Percentiles rank a stretch among this genome's conserved stretches.
phyloP scores from a whole-genome alignment of 2,329 filamentous ascomycete genomes.

The Microcyclosporella mali region DNA sequence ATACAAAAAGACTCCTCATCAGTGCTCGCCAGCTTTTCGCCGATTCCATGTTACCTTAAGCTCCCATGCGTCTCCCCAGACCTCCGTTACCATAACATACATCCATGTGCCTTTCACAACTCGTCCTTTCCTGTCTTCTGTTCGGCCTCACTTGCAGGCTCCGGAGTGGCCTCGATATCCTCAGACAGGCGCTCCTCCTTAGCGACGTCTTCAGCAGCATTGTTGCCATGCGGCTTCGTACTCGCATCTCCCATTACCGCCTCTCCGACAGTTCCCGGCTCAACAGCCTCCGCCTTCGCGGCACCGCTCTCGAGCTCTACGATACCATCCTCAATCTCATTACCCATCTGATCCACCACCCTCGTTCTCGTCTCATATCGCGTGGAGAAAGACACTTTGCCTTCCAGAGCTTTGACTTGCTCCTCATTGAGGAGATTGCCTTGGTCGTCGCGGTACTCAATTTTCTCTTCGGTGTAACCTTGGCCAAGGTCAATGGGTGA shows the following conservation, averaged over 20 bases:
- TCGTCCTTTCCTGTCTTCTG: slow-evolving; percentile 23
- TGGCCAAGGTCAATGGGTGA: slow-evolving; percentile 23
- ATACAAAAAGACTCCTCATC: too few relatives aligned
- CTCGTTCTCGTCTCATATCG: slow-evolving; percentile 92
- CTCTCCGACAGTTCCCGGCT: slow-evolving; percentile 49
- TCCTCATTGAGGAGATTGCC: slow-evolving; percentile 81
- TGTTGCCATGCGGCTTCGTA: slow-evolving; percentile 36
- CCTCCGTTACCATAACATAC: neutral
- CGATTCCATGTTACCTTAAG: too few relatives aligned
- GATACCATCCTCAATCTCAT: slow-evolving; percentile 55
- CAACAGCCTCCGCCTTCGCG: slow-evolving; percentile 35
- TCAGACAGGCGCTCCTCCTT: slow-evolving; percentile 42
- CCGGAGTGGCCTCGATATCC: slow-evolving; percentile 20
- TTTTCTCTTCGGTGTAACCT: slow-evolving; percentile 61
- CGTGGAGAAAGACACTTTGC: slow-evolving; percentile 93
- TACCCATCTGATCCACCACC: slow-evolving; percentile 71
- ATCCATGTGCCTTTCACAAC: slow-evolving; percentile 10
- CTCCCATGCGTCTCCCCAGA: too few relatives aligned
- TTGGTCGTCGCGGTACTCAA: slow-evolving; percentile 92
- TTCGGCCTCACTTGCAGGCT: slow-evolving; percentile 18
- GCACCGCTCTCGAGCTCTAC: slow-evolving; percentile 38
- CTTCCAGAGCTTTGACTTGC: slow-evolving; percentile 75
- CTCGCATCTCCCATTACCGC: slow-evolving; percentile 32
- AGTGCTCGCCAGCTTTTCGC: too few relatives aligned
- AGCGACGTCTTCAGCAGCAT: slow-evolving; percentile 35